Base-by-base conservation (phyloP, 2,329 filamentous ascomycete genomes). In the Colletotrichum sp. region DNA sequence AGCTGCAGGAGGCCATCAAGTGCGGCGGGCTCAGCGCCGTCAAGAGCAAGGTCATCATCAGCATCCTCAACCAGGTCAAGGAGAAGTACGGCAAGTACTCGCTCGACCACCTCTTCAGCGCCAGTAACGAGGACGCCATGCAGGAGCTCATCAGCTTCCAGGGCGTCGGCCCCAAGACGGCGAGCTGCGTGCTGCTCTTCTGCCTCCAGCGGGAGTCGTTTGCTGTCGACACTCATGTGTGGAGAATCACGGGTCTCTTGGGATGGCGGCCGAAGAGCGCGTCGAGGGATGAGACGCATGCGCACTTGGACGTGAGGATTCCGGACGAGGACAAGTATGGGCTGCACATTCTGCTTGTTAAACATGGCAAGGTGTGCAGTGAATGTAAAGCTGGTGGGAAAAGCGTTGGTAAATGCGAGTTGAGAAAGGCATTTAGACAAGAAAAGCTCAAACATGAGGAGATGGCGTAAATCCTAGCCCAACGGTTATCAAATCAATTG, bases 31-130 rank as follows among this genome's bases (percentile, higher is more conserved):
- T 96, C 2, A 93, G 92, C 16, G 89, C 90, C 43, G 88, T 91
- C n/a, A 97, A 96, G 83, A 94, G 92, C 80, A 92, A 90, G 73
- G 91, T 93, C 78, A 94, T 96, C 78, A 91, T 96, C 78, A 84
- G 85, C 43, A 93, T 95, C 69, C 85, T 96, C 79, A 85, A 89
- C 64, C 92, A 95, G 80, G 93, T 93, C 48, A 87, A 90, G 68
- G 81, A 78, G 26, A 78, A 79, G 34, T 82, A 87, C 79, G 87
- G 86, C 6, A 60, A 24, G 2, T 89, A 88, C 78, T 87, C 87
- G 18, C 83, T 91, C 3, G 88, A 91, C 71, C 87, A 90, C 78
- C 81, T 91, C 15, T 87, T 88, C 64, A 76, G 78, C 8, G 80
- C 81, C 12, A 80, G 80, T 3, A 84, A 88, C 78, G 86, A 86